phyloP scores from a whole-genome alignment of 495 filamentous ascomycete species.

The Trichoderma asperelloides region DNA sequence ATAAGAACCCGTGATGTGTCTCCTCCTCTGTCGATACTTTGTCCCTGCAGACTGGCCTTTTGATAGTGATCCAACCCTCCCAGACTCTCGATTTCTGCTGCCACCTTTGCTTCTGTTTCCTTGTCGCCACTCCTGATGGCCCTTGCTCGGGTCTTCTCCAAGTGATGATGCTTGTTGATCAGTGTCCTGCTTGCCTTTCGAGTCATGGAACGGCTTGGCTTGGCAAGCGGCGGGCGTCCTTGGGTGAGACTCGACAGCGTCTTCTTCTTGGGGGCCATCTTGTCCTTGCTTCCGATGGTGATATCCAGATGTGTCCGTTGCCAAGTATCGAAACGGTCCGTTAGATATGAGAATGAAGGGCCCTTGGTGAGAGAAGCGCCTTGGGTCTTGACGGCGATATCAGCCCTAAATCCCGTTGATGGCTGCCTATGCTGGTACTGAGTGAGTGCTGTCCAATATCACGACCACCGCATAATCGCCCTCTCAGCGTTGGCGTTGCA shows the following conservation, averaged over 20 bases:
- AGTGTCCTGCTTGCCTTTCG: constrained; percentile 70
- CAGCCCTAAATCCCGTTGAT: neutral
- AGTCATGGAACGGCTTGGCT: constrained; percentile 52
- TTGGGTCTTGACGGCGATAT: neutral
- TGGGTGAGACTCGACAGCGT: constrained; percentile 47
- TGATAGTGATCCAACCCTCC: constrained; percentile 85
- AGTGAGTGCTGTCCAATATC: neutral
- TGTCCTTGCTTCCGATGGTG: neutral
- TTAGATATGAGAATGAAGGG: neutral
- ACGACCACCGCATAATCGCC: neutral
- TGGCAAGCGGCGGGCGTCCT: constrained; percentile 55
- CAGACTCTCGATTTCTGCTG: constrained; percentile 43
- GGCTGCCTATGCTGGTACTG: neutral
- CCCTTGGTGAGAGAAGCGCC: neutral
- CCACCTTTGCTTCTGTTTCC: constrained; percentile 43
- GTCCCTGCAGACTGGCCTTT: constrained; percentile 77
- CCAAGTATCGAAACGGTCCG: constrained; percentile 10
- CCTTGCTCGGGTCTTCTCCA: constrained; percentile 66
- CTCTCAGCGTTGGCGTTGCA: neutral
- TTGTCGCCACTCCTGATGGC: constrained; percentile 58
- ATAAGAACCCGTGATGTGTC: constrained; percentile 82
- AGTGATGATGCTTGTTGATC: constrained; percentile 75
- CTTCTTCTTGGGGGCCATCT: constrained; percentile 24
- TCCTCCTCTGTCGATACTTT: constrained; percentile 74
- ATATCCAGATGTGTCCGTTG: neutral